Evolutionary conservation across 495 filamentous ascomycete species (phyloP).

Genomic region (Gamarada debralockiae): DNA sequence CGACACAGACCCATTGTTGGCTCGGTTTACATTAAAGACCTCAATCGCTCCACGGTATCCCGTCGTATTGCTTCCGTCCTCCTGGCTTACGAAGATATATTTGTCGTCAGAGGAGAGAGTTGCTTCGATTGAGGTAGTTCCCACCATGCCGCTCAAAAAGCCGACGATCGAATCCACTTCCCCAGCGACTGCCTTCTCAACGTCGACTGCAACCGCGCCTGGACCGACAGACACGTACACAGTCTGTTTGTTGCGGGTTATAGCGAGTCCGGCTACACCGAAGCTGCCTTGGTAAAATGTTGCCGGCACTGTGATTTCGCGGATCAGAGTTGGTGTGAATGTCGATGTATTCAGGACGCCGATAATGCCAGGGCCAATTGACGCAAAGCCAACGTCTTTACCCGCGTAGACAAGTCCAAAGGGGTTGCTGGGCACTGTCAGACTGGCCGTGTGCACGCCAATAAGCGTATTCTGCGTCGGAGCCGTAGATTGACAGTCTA

Average conservation of each 20-base stretch:
- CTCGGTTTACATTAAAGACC: no score
- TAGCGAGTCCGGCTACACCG: constrained; percentile 12
- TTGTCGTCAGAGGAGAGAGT: constrained; percentile 22
- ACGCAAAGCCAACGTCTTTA: constrained; percentile 21
- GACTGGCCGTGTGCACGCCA: constrained; percentile 9
- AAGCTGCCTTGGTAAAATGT: background rate
- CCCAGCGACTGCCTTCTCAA: constrained; percentile 19
- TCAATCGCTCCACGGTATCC: no score
- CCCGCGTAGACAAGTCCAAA: constrained; percentile 21
- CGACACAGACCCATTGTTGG: no score
- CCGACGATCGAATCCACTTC: constrained; percentile 22
- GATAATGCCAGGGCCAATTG: constrained; percentile 11
- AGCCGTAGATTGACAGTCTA: background rate
- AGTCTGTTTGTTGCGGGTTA: constrained; percentile 18
- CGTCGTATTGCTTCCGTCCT: constrained; percentile 19
- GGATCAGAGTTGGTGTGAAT: constrained; percentile 16
- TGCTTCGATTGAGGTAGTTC: constrained; percentile 22
- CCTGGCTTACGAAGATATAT: constrained; percentile 26
- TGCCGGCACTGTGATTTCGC: constrained; percentile 13
- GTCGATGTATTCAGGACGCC: constrained; percentile 18
- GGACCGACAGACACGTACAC: constrained; percentile 17
- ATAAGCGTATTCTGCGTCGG: constrained; percentile 2
- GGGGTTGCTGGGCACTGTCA: constrained; percentile 9
- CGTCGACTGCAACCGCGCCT: constrained; percentile 19
- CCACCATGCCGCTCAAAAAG: constrained; percentile 16